phyloP scores from a whole-genome alignment of 106 monocot genomes.

The Dendrobium nobile region DNA sequence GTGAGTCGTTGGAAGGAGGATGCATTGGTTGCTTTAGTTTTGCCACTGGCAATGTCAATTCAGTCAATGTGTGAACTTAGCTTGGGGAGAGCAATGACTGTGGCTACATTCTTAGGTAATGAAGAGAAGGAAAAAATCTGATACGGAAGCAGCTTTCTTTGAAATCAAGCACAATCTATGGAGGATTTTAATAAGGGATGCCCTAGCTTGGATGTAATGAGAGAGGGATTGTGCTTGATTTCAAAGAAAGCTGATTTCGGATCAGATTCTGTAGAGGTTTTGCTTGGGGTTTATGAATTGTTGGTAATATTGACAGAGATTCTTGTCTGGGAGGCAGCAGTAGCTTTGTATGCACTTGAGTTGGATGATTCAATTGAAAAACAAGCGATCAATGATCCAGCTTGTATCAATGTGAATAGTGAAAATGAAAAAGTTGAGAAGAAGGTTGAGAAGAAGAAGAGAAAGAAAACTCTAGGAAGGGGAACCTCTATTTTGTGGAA shows the following conservation, averaged over 20 bases:
- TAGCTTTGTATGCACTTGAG: conserved; percentile 66
- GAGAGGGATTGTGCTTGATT: conserved; percentile 23
- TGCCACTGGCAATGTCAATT: conserved; percentile 35
- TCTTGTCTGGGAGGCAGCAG: conserved; percentile 83
- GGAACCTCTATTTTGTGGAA: conserved; percentile 61
- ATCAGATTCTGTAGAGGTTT: conserved; percentile 23
- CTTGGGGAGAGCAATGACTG: conserved; percentile 35
- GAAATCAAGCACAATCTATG: neutral
- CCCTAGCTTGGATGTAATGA: conserved; percentile 26
- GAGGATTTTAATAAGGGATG: conserved; percentile 26
- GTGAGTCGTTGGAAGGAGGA: conserved; percentile 36
- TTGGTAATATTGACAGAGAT: conserved; percentile 50
- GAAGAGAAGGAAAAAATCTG: conserved; percentile 7
- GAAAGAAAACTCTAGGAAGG: conserved; percentile 68
- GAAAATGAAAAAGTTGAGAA: conserved; percentile 54
- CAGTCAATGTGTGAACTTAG: conserved; percentile 38
- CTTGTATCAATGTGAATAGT: conserved; percentile 24
- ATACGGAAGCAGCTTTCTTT: conserved; percentile 9
- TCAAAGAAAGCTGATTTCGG: conserved; percentile 14
- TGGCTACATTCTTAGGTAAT: conserved; percentile 26
- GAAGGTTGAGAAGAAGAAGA: conserved; percentile 78
- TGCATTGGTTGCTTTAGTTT: conserved; percentile 28
- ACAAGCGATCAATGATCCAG: conserved; percentile 7
- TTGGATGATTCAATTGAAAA: conserved; percentile 71
- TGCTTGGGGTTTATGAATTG: conserved; percentile 34